Evolutionary conservation across 306 rosid genomes (phyloP), one percentile per base, ranked within the genome.

Genomic region (Pyrus pyrifolia): DNA sequence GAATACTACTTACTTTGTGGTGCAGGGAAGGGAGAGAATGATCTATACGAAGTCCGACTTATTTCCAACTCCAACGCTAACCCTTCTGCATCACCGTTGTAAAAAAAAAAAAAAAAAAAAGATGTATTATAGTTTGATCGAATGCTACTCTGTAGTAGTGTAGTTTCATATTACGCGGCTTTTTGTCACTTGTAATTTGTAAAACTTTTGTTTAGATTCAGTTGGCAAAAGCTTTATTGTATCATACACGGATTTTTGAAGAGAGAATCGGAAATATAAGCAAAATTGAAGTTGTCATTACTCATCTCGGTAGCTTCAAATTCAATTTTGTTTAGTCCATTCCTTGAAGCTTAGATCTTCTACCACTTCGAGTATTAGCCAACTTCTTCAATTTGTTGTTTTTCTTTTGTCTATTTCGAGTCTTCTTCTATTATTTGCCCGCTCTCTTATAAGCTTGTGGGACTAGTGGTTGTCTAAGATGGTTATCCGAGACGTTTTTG

Each of bases 41-140:
- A 82, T 85, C 82, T 91, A 3, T 92, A 87, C 25, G 97, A 95
- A 84, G 92, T 92, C 73, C 87, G 91, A 73, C 97, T 92, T 60
- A 87, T 89, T 76, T 92, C 99, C 55, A 80, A 86, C 68, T 89
- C 99, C 60, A 75, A 84, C 59, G 70, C 83, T 51, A 80, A 85
- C 71, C 81, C 93, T 76, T 73, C 68, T 25, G 74, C 87, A 13
- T 40, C 90, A 33, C 66, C 85, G 40, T 82, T 77, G 9, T 86
- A 82, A 83, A 63, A 3, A 73, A 23, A 23, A 23, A 23, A 23
- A 23, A 23, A 23, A 23, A 12, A 29, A 25, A 12, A 29, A 38
- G 42, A 29, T 46, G 69, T 52, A 59, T 70, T 67, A 63, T 30
- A 83, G 80, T 76, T 72, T 58, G 82, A 58, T 76, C 73, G 51